Base-by-base conservation (phyloP, 352 stramenopile genomes). In the Phytophthora nicotianae region DNA sequence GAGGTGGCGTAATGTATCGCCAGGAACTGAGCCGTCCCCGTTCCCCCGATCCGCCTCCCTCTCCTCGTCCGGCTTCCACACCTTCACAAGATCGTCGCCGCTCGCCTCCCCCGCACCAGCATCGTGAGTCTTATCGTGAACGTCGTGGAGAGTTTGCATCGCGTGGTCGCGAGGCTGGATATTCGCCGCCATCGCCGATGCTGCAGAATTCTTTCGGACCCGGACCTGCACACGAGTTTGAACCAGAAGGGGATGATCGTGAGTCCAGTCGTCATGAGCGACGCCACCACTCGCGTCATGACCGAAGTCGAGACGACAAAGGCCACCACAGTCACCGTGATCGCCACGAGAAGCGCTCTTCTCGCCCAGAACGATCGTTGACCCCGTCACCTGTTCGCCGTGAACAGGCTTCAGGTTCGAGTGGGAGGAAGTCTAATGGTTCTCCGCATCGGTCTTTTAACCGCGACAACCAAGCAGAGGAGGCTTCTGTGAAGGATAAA, bases 371-470 rank as follows among this genome's bases (percentile, higher is more conserved):
- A 16, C 70, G 61, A 7, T 81, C 75, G 20, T 41, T 72, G 37
- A 79, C 77, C 4, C 75, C 75, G 33, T 86, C 77, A 14, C 75
- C 76, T 29, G 42, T 73, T 17, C 69, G 63, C 24, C 71, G 68
- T 54, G 63, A 66, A 14, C 62, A 61, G 16, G 26, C 50, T 23
- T 72, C 68, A 17, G 56, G 42, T 21, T 76, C 68, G 7, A 68
- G 20, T 62, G 68, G 64, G 16, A 61, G 68, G 35, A 76, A 76
- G 38, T 62, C 64, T 10, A 66, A 52, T 41, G 68, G 58, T 26
- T 76, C 68, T 33, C 68, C 68, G 4, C 68, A 35, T 55, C 63
- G 54, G 9, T 76, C 68, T 38, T 73, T 74, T 32, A 71, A 41
- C 41, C 68, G 53, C 19, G 54, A 67, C 16, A 64, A 69, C 26